Conservation (phyloP, 1,284 basidiomycete species). For the Ceratobasidium sp. region DNA sequence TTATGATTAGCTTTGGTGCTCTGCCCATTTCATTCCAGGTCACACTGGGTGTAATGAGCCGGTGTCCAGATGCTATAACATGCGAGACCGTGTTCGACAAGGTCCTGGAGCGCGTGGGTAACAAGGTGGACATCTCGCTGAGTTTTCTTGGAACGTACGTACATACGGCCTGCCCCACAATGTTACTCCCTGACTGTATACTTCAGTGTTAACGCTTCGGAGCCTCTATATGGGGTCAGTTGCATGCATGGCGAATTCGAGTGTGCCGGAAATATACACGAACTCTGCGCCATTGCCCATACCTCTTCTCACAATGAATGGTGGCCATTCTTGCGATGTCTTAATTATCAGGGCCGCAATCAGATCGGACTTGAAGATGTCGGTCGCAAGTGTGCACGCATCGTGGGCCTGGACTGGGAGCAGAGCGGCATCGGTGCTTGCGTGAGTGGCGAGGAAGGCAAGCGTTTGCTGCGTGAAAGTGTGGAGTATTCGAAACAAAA, state of each 20-base stretch:
- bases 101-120: conserved; percentile 65
- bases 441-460: conserved; percentile 65
- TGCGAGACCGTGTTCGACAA: conserved; percentile 81
- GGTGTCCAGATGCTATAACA: conserved; percentile 75
- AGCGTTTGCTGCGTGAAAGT: conserved; percentile 66
- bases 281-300: conserved; percentile 76
- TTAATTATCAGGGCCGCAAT: conserved; percentile 71
- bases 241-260: conserved; percentile 82
- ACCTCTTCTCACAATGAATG: conserved; percentile 51
- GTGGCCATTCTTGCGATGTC: conserved; percentile 79
- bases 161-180: conserved; percentile 39
- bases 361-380: conserved; percentile 71
- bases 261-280: conserved; percentile 86
- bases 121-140: conserved; percentile 73
- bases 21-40: conserved; percentile 42
- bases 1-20: background rate
- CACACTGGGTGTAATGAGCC: conserved; percentile 76
- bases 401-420: conserved; percentile 73
- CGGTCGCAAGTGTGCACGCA: conserved; percentile 67
- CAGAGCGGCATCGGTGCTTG: conserved; percentile 63
- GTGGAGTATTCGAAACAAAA: conserved; percentile 57
- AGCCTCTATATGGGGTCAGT: conserved; percentile 70
- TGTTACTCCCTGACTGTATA: background rate
- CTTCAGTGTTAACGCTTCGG: conserved; percentile 62
- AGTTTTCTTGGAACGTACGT: conserved; percentile 77